phyloP scores from a whole-genome alignment of 257 asterid genomes.

The Nicotiana undulata region DNA sequence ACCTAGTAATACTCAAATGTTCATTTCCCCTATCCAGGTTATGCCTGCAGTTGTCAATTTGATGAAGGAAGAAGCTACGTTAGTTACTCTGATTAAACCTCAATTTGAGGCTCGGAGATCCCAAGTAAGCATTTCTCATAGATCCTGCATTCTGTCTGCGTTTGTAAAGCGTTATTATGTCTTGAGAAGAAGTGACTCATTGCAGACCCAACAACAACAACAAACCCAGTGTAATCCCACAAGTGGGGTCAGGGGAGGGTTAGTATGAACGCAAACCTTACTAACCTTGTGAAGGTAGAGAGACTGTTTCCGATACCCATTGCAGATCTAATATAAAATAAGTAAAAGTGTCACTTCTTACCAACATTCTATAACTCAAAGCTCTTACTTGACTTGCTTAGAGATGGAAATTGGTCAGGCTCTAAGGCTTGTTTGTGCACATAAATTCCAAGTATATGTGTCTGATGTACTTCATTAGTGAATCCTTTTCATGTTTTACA shows the following conservation, averaged over 20 bases:
- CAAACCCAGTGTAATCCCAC: no score
- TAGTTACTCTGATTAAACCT: conserved; percentile 84
- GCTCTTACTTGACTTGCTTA: neutral
- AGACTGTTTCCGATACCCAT: neutral
- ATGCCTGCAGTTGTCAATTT: conserved; percentile 81
- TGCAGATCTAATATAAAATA: neutral
- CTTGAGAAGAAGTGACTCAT: neutral
- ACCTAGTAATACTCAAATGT: neutral
- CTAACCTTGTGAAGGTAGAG: no score
- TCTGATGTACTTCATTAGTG: neutral
- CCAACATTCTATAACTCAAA: neutral
- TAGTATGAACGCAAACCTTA: no score
- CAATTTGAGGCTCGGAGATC: conserved; percentile 94
- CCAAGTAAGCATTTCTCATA: conserved; percentile 39
- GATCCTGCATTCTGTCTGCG: neutral
- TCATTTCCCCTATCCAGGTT: conserved; percentile 46
- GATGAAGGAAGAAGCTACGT: conserved; percentile 73
- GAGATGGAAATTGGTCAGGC: neutral
- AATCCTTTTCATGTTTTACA: neutral
- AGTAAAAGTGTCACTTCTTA: neutral
- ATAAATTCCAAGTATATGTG: neutral
- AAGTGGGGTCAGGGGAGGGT: no score
- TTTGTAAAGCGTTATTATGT: neutral
- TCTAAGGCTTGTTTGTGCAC: neutral
- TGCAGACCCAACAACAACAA: neutral